Conservation (phyloP, 2,329 filamentous ascomycete genomes). For the Decorospora gaudefroyi region DNA sequence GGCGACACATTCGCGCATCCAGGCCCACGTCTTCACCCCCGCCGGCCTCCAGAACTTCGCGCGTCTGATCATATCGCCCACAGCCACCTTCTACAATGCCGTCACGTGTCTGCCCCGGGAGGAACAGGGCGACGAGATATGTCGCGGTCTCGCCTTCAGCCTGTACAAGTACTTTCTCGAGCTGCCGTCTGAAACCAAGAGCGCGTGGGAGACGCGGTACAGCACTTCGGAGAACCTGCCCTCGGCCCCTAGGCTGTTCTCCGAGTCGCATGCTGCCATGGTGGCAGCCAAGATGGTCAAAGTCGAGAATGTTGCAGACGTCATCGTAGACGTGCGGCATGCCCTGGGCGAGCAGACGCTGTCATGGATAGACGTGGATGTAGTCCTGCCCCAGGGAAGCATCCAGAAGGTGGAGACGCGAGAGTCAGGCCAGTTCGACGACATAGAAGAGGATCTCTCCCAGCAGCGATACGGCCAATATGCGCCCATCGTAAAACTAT, state of each 20-base stretch:
- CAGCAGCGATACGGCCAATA: constrained; percentile 78
- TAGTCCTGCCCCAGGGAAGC: constrained; percentile 78
- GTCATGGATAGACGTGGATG: constrained; percentile 83
- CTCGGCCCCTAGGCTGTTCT: constrained; percentile 73
- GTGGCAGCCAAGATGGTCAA: constrained; percentile 82
- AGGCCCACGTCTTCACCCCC: constrained; percentile 87
- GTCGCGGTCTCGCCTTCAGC: constrained; percentile 86
- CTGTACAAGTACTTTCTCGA: constrained; percentile 94
- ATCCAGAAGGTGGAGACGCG: constrained; percentile 56
- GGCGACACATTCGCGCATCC: constrained; percentile 88
- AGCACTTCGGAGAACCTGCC: constrained; percentile 61
- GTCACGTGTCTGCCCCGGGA: constrained; percentile 90
- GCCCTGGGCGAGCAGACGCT: constrained; percentile 81
- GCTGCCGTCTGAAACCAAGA: constrained; percentile 76
- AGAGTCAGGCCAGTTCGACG: constrained; percentile 63
- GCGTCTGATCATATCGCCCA: constrained; percentile 89
- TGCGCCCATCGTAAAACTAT: constrained; percentile 72
- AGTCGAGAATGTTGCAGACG: constrained; percentile 74
- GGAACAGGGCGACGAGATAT: constrained; percentile 93
- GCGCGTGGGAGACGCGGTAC: constrained; percentile 63
- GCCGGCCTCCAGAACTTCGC: constrained; percentile 89
- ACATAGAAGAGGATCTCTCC: constrained; percentile 67
- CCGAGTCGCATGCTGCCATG: constrained; percentile 90
- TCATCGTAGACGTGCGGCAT: constrained; percentile 72
- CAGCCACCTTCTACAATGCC: constrained; percentile 85